Base-by-base conservation (phyloP, 2,329 filamentous ascomycete genomes). In the Clonostachys rhizophaga region DNA sequence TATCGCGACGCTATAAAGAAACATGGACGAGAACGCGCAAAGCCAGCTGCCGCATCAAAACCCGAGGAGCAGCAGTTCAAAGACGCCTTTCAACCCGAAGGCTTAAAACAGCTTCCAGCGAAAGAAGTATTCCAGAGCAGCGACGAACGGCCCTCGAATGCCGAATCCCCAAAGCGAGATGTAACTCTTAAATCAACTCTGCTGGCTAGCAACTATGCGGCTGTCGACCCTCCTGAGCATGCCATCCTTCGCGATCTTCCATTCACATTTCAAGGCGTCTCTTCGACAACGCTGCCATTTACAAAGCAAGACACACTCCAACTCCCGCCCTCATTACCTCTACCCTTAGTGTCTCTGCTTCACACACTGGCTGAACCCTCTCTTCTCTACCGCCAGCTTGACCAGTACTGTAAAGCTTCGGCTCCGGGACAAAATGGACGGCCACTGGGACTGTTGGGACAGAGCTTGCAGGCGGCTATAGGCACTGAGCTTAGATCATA, bases 341-440 rank as follows among this genome's bases (percentile, higher is more conserved):
- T 91, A 6, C 92, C 94, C 3, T 75, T 97, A 10, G 75, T 97
- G 13, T 91, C 91, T 14, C 76, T 99, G 10, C 74, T 99, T 3
- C 90, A 99, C 58, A 89, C 87, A 0, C 72, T 99, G 17, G 91
- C 94, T 3, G 94, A 99, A 61, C 94, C 94, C 8, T 95, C 92
- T 6, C 74, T 99, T n/a, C 74, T 99, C 9, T 99, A 96, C 62
- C 83, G 86, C 50, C 82, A 82, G 2, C 77, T 99, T 1, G 82
- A 90, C 13, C 76, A 78, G 5, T 99, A 96, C 66, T 86, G 92
- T 48, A 87, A 95, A 50, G 86, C 86, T 5, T 83, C 83, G 2
- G 87, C 90, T 44, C 85, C 87, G 34, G 46, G 46, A 39, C 24
- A 30, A 30, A 86, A 94, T 50, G 85, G 86, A 6, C 83, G 83